Conservation (phyloP, 2,329 filamentous ascomycete species). For the Camillea tinctor region DNA sequence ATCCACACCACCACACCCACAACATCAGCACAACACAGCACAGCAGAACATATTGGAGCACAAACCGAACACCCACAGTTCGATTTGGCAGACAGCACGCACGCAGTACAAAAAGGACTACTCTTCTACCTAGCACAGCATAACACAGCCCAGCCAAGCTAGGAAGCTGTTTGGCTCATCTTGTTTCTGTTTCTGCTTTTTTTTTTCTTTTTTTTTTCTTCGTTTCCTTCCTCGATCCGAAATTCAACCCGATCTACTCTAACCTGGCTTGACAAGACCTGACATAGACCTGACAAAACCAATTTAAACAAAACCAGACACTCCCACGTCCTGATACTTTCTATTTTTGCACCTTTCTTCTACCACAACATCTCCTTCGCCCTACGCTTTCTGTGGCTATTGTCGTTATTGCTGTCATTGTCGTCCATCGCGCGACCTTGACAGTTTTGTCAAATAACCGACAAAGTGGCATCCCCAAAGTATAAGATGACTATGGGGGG, state of each 20-base stretch:
- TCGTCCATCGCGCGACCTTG: not conserved
- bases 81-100: too few relatives aligned
- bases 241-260: not conserved
- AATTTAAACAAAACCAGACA: too few relatives aligned
- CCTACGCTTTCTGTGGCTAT: too few relatives aligned
- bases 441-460: not conserved
- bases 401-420: not conserved
- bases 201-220: too few relatives aligned
- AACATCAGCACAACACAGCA: too few relatives aligned
- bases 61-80: too few relatives aligned
- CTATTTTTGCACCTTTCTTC: not conserved
- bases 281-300: not conserved
- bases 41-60: too few relatives aligned
- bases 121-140: not conserved
- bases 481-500: conserved; percentile 18
- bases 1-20: too few relatives aligned
- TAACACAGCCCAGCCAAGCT: not conserved
- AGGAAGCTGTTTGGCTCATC: not conserved
- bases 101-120: too few relatives aligned
- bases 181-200: too few relatives aligned
- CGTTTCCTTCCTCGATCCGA: not conserved
- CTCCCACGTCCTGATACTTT: not conserved
- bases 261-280: not conserved
- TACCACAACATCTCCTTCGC: not conserved
- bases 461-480: conserved; percentile 12